Base-by-base conservation (phyloP, 495 filamentous ascomycete species). In the Collariella sp. region DNA sequence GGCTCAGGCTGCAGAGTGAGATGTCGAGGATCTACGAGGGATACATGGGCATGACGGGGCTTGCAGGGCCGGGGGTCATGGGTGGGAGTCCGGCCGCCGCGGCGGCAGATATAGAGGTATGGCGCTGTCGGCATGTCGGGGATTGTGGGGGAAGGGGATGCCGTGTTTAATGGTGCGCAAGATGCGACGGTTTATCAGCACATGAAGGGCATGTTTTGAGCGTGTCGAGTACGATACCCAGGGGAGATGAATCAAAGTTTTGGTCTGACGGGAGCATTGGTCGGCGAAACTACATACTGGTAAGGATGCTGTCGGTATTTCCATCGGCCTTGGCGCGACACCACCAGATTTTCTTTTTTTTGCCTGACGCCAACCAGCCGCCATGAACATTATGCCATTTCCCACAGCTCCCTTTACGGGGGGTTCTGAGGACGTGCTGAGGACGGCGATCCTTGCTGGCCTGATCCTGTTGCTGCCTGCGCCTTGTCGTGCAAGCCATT, bases 21-120 rank as follows among this genome's bases (percentile, higher is more conserved):
- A 75, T 78, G 70, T 67, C 62, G 26, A 58, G 68, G 7, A 71
- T 78, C 38, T 77, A 68, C 49, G 75, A 77, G 55, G 58, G 58
- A 0, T 64, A 61, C 19, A 47, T 50, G 42, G 57, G 57, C 3
- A 22, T 48, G 43, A 46, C 38, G 16, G 51, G 34, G 9, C 41
- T 34, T 29, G 34, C 1, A 4, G 24, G 39, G 22, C 23, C 10
- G 35, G 31, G 57, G 24, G 19, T n/a, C 16, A 3, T 44, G 47
- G 10, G 26, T 2, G 11, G 15, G 15, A n/a, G 15, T 15, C 19
- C 47, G 12, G 18, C 50, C 7, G 31, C 16, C 23, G 31, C 20
- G 1, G 31, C 40, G 19, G 29, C 22, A 11, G 46, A 36, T 12
- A 43, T 52, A 43, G 50, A n/a, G 43, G 12, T 46, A 54, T 50